These are phyloP conservation scores for Hypholoma sublateritium DNA, from an alignment of 768 basidiomycete genomes.

Conservation along the genomic window DNA sequence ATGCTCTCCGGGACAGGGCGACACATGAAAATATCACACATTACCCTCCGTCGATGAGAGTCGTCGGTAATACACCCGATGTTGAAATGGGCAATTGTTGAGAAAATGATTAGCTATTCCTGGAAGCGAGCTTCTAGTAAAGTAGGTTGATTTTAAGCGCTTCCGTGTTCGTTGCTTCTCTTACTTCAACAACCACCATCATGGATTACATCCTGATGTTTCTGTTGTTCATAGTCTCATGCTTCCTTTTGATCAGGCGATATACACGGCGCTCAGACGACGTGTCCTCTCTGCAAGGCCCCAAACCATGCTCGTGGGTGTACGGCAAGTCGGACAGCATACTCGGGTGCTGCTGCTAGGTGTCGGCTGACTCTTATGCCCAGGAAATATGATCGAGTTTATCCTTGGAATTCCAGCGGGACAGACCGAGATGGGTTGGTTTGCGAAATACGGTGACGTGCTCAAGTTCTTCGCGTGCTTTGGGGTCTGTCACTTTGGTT, in stretches of 20 bases:
- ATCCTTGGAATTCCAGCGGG: slow-evolving; percentile 2
- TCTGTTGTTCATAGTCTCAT: neutral
- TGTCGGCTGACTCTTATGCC: neutral
- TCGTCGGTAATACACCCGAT: too few species aligned
- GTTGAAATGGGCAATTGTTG: too few species aligned
- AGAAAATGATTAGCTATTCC: too few species aligned
- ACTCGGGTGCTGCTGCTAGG: neutral
- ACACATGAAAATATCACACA: too few species aligned
- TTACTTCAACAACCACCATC: neutral
- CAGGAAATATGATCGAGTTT: slow-evolving; percentile 1
- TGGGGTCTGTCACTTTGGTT: neutral
- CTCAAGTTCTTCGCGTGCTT: slow-evolving; percentile 4
- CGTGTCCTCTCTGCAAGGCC: neutral
- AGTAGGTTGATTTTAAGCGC: too few species aligned
- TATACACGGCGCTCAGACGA: neutral
- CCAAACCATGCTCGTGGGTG: neutral
- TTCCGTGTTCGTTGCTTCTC: too few species aligned
- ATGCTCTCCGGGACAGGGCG: too few species aligned
- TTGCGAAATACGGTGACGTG: neutral
- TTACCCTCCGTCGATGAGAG: too few species aligned
- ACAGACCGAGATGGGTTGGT: neutral
- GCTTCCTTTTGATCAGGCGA: neutral
- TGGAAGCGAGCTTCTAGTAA: too few species aligned
- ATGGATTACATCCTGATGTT: neutral
- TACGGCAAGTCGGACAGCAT: neutral